A percentile compares a stretch with the other conserved stretches of the same genome.
phyloP scores from a whole-genome alignment of 768 basidiomycete species.

The Mycena floridula region DNA sequence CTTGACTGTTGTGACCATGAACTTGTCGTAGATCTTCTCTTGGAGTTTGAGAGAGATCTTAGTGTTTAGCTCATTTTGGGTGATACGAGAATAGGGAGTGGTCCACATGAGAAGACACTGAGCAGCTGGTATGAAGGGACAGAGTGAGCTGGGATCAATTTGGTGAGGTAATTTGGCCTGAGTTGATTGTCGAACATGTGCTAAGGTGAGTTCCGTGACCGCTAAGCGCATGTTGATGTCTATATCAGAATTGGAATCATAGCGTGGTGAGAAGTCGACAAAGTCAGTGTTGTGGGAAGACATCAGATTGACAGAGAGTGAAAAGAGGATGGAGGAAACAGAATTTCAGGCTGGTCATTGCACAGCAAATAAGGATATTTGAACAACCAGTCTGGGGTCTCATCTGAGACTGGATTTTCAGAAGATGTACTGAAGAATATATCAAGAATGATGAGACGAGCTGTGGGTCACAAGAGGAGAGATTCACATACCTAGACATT shows the following conservation, averaged over 20 bases:
- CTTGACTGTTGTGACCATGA: not conserved
- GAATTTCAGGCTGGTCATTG: no score
- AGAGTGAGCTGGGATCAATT: conserved; percentile 1
- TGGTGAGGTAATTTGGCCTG: not conserved
- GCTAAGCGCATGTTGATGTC: not conserved
- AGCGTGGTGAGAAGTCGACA: no score
- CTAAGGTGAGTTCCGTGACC: not conserved
- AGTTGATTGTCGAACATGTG: not conserved
- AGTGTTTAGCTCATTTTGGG: not conserved
- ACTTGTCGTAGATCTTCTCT: not conserved
- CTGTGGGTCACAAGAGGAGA: no score
- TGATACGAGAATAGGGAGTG: not conserved
- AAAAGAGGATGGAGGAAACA: no score
- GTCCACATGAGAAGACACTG: not conserved
- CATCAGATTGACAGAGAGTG: no score
- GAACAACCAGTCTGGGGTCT: no score
- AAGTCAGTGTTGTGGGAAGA: no score
- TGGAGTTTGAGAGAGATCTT: not conserved
- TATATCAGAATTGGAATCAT: not conserved
- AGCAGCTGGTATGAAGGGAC: not conserved
- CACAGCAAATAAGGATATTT: no score
- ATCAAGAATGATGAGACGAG: no score
- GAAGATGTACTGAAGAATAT: no score
- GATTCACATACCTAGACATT: no score
- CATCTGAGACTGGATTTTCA: no score